These are phyloP conservation scores for Myxozyma vanderwaltii DNA, from an alignment of 805 yeast genomes.

Conservation along the genomic window DNA sequence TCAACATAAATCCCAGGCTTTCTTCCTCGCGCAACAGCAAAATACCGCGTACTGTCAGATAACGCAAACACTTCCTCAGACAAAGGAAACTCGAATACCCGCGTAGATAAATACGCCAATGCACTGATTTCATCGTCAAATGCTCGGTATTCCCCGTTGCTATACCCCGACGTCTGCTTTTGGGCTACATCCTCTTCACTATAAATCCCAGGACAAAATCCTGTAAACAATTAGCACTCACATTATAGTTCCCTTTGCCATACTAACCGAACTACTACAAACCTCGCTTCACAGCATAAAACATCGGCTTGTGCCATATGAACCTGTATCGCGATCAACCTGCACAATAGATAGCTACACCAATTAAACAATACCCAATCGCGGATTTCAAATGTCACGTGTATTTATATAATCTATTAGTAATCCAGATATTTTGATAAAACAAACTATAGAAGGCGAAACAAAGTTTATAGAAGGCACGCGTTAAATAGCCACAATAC, in stretches of 20 bases:
- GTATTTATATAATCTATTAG: not conserved
- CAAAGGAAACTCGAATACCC: not conserved
- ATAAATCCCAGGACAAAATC: not conserved
- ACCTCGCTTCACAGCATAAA: not conserved
- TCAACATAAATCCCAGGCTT: not conserved
- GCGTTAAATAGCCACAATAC: no score
- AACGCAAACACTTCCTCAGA: not conserved
- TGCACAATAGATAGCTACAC: not conserved
- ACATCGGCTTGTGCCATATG: not conserved
- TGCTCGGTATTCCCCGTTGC: not conserved
- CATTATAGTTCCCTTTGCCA: not conserved
- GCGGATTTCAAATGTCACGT: no score
- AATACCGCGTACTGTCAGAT: not conserved
- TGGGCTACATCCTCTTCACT: not conserved
- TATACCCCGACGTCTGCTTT: not conserved
- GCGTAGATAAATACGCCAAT: not conserved
- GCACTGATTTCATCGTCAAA: not conserved
- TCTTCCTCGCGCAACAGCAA: not conserved
- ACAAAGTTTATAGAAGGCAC: no score
- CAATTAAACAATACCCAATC: no score
- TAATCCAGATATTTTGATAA: not conserved
- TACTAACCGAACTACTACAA: not conserved
- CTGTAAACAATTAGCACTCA: not conserved
- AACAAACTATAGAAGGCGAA: no score
- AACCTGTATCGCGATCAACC: not conserved